Conservation (phyloP, 768 basidiomycete species). For the Russula dissimulans region DNA sequence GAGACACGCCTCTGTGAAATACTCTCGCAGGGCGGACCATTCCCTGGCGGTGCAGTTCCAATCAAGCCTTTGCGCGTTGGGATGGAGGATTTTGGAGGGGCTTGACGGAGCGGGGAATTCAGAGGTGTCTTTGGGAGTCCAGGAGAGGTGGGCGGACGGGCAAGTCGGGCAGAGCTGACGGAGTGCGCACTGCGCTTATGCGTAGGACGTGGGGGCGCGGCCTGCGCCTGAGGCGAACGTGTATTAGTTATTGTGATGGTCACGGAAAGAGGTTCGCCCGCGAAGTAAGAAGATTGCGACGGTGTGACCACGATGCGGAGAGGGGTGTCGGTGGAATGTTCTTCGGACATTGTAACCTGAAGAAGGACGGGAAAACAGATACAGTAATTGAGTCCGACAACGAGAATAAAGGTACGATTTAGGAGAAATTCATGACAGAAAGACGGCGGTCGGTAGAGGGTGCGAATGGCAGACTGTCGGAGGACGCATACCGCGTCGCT, state of each 20-base stretch:
- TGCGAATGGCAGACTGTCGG: no score
- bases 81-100: conserved; percentile 3
- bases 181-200: conserved; percentile 74
- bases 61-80: conserved; percentile 43
- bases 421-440: not conserved
- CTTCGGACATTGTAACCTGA: conserved; percentile 12
- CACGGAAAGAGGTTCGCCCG: conserved; percentile 80
- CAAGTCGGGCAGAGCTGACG: conserved; percentile 72
- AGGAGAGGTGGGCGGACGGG: conserved; percentile 76
- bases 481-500: no score
- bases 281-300: conserved; percentile 83
- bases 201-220: conserved; percentile 29
- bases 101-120: conserved; percentile 27
- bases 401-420: not conserved
- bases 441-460: not conserved
- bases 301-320: conserved; percentile 68
- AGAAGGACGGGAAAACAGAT: not conserved
- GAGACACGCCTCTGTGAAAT: not conserved
- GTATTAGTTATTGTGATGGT: conserved; percentile 84
- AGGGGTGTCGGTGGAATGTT: conserved; percentile 9
- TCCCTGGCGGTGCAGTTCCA: conserved; percentile 31
- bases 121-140: conserved; percentile 42
- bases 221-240: conserved; percentile 41
- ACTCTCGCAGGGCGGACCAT: conserved; percentile 21
- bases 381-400: not conserved